A percentile compares a stretch with the other conserved stretches of the same genome.
These are phyloP conservation scores for Ramichloridium luteum DNA, from an alignment of 2,329 filamentous ascomycete genomes.

Conservation along the genomic window DNA sequence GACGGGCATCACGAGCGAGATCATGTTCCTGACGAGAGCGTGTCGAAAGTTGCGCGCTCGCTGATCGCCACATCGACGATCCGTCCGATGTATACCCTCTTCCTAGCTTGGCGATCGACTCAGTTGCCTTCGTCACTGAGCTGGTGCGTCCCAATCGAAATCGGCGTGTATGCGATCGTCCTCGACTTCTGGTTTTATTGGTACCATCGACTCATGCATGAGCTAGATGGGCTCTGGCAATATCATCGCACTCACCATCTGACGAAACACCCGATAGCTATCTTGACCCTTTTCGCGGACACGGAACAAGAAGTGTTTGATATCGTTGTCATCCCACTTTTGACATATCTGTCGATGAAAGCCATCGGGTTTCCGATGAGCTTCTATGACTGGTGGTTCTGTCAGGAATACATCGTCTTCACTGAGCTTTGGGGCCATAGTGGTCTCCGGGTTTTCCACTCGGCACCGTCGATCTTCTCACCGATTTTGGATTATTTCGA, in stretches of 20 bases:
- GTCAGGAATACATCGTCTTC: constrained; percentile 34
- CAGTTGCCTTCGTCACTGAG: constrained; percentile 14
- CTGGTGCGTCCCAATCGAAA: constrained; percentile 27
- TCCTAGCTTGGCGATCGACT: constrained; percentile 10
- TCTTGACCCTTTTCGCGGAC: constrained; percentile 33
- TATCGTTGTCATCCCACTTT: constrained; percentile 30
- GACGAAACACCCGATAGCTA: constrained; percentile 34
- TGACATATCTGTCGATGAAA: constrained; percentile 28
- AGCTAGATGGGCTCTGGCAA: constrained; percentile 29
- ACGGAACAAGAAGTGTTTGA: constrained; percentile 33
- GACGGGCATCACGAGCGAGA: constrained; percentile 36
- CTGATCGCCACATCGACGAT: constrained; percentile 10
- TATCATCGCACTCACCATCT: constrained; percentile 36
- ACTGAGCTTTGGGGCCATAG: constrained; percentile 30
- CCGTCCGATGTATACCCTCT: constrained; percentile 11
- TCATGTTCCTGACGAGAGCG: constrained; percentile 28
- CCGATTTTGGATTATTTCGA: constrained; percentile 25
- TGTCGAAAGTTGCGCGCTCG: constrained; percentile 12
- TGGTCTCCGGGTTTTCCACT: constrained; percentile 28
- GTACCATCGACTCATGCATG: constrained; percentile 33
- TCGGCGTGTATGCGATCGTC: constrained; percentile 31
- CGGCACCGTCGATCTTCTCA: constrained; percentile 25
- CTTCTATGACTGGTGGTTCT: constrained; percentile 38
- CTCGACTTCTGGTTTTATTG: constrained; percentile 36
- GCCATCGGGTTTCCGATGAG: constrained; percentile 31